Base-by-base conservation (phyloP, 2,329 filamentous ascomycete genomes). In the Aspergillus hiratsukae region DNA sequence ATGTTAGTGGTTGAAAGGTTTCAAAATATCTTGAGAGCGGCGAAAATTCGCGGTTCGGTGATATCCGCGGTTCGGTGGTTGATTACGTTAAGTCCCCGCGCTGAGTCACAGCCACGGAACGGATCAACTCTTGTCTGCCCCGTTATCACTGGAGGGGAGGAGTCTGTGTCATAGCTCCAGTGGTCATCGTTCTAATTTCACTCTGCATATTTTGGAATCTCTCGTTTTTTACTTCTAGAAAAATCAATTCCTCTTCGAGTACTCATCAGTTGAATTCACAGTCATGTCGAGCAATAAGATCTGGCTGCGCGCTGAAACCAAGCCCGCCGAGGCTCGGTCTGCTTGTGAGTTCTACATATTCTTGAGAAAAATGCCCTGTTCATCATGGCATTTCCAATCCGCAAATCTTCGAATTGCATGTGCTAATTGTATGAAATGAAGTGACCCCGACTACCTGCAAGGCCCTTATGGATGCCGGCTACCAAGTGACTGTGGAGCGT, bases 381-480 rank as follows among this genome's bases (percentile, higher is more conserved):
- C 9, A 58, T 21, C 17, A 21, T 43, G 40, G 40, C 23, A 17
- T 46, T 23, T 7, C 17, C 43, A 27, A 25, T 46, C 23, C 10
- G 23, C 27, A 2, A 14, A 14, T 46, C 9, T 25, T 23, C 5
- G 11, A 23, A 46, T 46, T 46, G 8, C 19, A 21, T 35, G 25
- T 55, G 37, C 57, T 62, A 51, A 61, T 21, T 49, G 46, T 14
- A 55, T 56, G 31, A 17, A 37, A 35, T 25, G 51, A 28, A 75
- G 73, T 81, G 59, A 82, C 76, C 57, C 76, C 78, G 49, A 75
- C 75, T n/a, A 82, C 79, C 43, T 76, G 82, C 62, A 84, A 86
- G 74, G 79, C 80, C 52, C 81, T 90, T 53, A 76, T 89, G 53
- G 81, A 88, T 61, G 86, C 86, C 43, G 87, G 87, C 59, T 90